Conservation (phyloP, 2,329 filamentous ascomycete species). For the Trichoderma gracile region DNA sequence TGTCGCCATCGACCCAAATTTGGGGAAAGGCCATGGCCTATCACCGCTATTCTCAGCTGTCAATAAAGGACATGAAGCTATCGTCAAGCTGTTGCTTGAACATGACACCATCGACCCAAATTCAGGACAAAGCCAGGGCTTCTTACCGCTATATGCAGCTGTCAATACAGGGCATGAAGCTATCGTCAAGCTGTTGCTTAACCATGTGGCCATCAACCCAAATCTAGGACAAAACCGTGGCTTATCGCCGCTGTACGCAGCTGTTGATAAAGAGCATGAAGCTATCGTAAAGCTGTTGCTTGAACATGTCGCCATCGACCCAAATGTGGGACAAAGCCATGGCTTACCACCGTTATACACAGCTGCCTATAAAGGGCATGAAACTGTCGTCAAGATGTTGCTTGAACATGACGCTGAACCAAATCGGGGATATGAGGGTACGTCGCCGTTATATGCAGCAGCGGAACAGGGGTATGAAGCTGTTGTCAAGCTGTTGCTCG, state of each 20-base stretch:
- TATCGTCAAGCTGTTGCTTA: background rate
- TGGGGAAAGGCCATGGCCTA: accelerated
- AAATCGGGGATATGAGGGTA: too few species aligned
- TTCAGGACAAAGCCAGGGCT: background rate
- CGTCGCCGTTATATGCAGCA: background rate
- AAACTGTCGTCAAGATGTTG: background rate
- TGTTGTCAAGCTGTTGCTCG: background rate
- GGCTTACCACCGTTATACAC: background rate
- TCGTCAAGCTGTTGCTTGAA: background rate
- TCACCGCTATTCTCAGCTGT: background rate
- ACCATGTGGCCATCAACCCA: background rate
- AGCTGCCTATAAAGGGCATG: background rate
- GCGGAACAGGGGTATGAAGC: background rate
- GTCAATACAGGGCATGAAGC: accelerated
- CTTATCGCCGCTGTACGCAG: background rate
- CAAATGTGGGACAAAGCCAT: accelerated
- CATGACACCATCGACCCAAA: background rate
- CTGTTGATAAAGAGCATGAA: background rate
- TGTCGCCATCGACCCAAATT: background rate
- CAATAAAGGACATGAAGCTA: background rate
- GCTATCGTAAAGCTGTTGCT: background rate
- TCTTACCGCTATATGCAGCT: background rate
- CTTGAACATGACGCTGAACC: background rate
- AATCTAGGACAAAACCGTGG: accelerated
- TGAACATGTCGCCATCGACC: background rate